Evolutionary conservation across 2,329 filamentous ascomycete genomes (phyloP), one percentile per base, ranked within the genome.

Genomic region (Colletotrichum sp.): DNA sequence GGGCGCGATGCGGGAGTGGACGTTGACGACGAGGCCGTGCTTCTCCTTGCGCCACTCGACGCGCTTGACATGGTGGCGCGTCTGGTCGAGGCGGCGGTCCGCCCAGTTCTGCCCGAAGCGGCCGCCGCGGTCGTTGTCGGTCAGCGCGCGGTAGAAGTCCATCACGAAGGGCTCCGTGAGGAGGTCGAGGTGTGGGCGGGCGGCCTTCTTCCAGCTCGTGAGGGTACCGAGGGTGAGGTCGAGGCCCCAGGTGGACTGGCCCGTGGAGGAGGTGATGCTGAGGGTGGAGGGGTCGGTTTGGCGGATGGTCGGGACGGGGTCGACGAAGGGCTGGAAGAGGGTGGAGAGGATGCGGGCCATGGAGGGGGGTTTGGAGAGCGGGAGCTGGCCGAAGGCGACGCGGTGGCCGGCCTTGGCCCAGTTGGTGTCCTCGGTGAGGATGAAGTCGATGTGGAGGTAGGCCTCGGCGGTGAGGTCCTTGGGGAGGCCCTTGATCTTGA

Each of bases 81-180:
- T 87, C 78, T 89, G 86, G 78, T 90, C 85, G 0, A 90, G 79
- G 4, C 86, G 84, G 8, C 83, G 79, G 21, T 86, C 85, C 13
- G 85, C 82, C 92, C 92, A 94, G 75, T 92, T 87, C 67, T 86
- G 84, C 1, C 91, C 92, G 77, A 90, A 90, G 18, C 86, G 83
- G 8, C 86, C 85, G 0, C 89, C 89, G 5, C 86, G 85, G 80
- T 94, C 92, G 80, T 94, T 94, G 83, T 94, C 91, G 0, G 92
- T 94, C 48, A 89, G 86, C 1, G 93, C 90, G 52, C 92, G 91
- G 85, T 92, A 94, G 80, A 94, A 90, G 76, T 88, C 87, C 55
- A 92, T 85, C 3, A 82, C 77, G 4, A 88, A 78, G 1, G 88
- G 87, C 34, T 85, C 80, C 5, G 85, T 86, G 64, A 90, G 84